A percentile compares a stretch with the other conserved stretches of the same genome.
Conservation (phyloP, 805 yeast genomes). For the Zygosaccharomyces pseudorouxii region DNA sequence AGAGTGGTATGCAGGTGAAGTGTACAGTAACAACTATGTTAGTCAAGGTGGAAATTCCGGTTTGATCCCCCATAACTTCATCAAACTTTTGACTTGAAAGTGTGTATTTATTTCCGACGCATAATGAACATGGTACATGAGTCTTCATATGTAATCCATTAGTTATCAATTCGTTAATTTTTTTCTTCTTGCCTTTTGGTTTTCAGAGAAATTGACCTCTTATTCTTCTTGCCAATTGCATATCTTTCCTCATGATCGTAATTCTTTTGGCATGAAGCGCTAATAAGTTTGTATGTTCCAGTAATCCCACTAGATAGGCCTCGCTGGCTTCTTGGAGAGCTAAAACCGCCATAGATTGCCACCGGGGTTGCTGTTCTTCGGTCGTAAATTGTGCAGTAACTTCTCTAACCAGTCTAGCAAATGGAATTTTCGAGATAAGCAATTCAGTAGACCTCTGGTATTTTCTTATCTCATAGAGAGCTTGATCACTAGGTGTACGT, state of each 20-base stretch:
- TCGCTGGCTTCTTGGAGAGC: conserved; percentile 82
- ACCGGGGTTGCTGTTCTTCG: conserved; percentile 55
- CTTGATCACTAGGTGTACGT: conserved; percentile 60
- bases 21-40: conserved; percentile 27
- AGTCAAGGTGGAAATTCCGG: conserved; percentile 20
- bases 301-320: conserved; percentile 64
- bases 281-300: conserved; percentile 73
- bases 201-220: conserved; percentile 45
- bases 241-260: conserved; percentile 81
- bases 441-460: conserved; percentile 67
- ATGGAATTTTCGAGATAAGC: conserved; percentile 66
- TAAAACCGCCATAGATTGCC: conserved; percentile 75
- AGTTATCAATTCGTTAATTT: not conserved
- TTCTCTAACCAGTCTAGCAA: conserved; percentile 71
- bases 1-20: conserved; percentile 36
- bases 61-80: conserved; percentile 28
- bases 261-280: conserved; percentile 79
- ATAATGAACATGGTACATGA: not conserved
- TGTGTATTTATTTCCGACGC: conserved; percentile 1
- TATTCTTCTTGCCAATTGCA: conserved; percentile 72
- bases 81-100: conserved; percentile 15
- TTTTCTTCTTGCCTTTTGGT: not conserved
- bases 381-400: conserved; percentile 50
- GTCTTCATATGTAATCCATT: conserved; percentile 3
- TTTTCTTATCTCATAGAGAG: conserved; percentile 61